Evolutionary conservation across 306 rosid species (phyloP).

Genomic region (apple (Malus domestica)): ASM211411v1 NC_041795.1:25661501-25662000

Average conservation of each 20-base stretch:
- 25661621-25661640: background rate
- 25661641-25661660: background rate
- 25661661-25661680: background rate
- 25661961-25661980: constrained; percentile 44
- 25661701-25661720: background rate
- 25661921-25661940: background rate
- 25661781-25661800: constrained; percentile 65
- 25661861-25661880: background rate
- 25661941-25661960: constrained; percentile 4
- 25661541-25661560: background rate
- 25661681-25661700: background rate
- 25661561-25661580: background rate
- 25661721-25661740: background rate
- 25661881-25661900: background rate
- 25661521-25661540: background rate
- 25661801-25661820: constrained; percentile 75
- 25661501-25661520: constrained; percentile 61
- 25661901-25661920: background rate
- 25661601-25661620: background rate
- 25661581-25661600: background rate
- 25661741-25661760: background rate
- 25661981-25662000: constrained; percentile 57
- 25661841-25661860: constrained; percentile 24
- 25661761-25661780: constrained; percentile 64
- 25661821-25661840: constrained; percentile 35